These are phyloP conservation scores for Mortierella polycephala DNA, from an alignment of 371 early-diverging fungal species.

Conservation along the genomic window DNA sequence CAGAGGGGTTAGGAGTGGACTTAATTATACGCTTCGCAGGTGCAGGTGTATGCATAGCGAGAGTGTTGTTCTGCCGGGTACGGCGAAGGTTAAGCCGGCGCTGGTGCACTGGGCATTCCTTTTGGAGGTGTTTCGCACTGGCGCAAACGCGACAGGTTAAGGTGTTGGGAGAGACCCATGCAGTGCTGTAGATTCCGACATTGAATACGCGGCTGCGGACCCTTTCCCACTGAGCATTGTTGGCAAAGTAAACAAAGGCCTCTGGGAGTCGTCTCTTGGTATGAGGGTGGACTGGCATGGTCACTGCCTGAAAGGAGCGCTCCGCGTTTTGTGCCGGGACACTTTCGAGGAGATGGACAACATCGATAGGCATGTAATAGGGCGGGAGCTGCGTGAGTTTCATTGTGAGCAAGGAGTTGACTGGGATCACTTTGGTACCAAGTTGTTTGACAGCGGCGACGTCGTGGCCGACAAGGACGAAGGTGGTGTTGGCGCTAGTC, in stretches of 20 bases:
- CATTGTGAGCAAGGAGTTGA: neutral
- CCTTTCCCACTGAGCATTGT: neutral
- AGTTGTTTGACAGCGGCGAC: neutral
- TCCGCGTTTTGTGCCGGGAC: too few species aligned
- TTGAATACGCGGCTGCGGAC: neutral
- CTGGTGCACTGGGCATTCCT: too few species aligned
- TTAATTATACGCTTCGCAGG: too few species aligned
- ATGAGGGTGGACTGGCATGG: neutral
- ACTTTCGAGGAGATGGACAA: neutral
- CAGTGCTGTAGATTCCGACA: neutral
- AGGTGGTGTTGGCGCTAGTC: neutral
- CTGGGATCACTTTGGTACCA: neutral
- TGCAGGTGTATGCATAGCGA: too few species aligned
- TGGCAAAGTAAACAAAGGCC: slow-evolving; percentile 4
- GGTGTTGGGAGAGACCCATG: neutral
- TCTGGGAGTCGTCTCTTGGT: slow-evolving; percentile 1
- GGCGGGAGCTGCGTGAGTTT: neutral
- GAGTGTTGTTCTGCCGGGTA: too few species aligned
- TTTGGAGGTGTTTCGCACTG: neutral
- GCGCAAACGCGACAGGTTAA: neutral
- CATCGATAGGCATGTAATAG: neutral
- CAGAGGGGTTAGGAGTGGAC: too few species aligned
- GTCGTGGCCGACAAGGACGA: neutral
- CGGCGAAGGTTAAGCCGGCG: too few species aligned
- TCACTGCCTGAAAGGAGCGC: neutral